Evolutionary conservation across 176 grass and related monocot species (phyloP).

Genomic region (Cenchrus fungigraminus): DNA sequence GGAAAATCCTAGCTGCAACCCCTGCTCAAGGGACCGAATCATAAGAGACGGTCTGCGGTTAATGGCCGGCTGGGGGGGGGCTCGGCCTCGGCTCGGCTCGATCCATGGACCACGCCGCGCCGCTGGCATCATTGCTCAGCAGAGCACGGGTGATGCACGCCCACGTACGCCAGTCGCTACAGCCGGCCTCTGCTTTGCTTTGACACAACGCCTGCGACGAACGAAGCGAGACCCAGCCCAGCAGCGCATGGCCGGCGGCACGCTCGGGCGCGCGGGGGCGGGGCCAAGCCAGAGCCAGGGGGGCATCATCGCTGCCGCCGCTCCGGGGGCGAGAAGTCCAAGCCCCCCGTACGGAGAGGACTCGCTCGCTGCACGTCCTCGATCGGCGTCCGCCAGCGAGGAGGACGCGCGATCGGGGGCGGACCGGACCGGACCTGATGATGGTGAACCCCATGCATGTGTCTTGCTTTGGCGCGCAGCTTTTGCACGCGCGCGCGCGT

Average conservation of each 20-base stretch:
- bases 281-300: neutral
- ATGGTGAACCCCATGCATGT: slow-evolving; percentile 17
- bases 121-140: neutral
- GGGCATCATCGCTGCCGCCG: slow-evolving; percentile 28
- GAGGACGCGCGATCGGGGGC: neutral
- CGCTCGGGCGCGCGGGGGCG: neutral
- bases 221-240: no score
- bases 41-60: neutral
- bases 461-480: neutral
- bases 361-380: neutral
- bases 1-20: neutral
- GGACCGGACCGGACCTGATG: neutral
- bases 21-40: neutral
- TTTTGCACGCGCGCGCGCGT: neutral
- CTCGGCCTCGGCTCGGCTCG: neutral
- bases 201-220: neutral
- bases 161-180: neutral
- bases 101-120: neutral
- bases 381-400: neutral
- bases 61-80: neutral
- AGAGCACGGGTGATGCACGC: slow-evolving; percentile 12
- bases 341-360: slow-evolving; percentile 21
- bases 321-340: slow-evolving; percentile 30
- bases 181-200: neutral
- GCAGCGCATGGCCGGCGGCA: neutral